A percentile compares a stretch with the other conserved stretches of the same genome.
Evolutionary conservation across 306 rosid species (phyloP).

Genomic region (Casuarina equisetifolia): DNA sequence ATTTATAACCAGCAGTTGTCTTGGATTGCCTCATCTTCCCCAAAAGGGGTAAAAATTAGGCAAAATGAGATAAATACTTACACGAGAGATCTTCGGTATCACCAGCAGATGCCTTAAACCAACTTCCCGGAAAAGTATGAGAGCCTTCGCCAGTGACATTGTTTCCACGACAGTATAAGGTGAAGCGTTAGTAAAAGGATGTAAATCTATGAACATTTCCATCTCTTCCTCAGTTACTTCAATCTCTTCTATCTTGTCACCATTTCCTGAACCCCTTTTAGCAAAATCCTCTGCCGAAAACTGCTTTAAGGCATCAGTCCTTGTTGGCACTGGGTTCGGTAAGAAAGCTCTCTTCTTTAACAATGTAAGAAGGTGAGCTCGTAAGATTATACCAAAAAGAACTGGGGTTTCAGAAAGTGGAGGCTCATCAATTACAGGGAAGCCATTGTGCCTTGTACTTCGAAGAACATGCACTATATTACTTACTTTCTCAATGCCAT

Average conservation of each 20-base stretch:
- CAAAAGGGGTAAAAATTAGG: neutral
- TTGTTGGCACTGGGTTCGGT: conserved; percentile 36
- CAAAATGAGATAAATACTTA: conserved; percentile 46
- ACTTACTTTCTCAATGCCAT: conserved; percentile 82
- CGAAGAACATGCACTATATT: conserved; percentile 66
- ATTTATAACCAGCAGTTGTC: neutral
- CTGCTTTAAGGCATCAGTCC: conserved; percentile 28
- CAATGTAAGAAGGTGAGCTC: conserved; percentile 72
- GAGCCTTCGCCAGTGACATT: conserved; percentile 90
- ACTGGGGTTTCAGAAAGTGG: conserved; percentile 56
- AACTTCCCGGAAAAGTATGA: conserved; percentile 68
- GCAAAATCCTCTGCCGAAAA: conserved; percentile 72
- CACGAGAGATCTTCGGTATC: conserved; percentile 73
- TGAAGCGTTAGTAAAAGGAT: conserved; percentile 84
- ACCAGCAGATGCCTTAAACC: conserved; percentile 92
- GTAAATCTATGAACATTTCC: conserved; percentile 86
- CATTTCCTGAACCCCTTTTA: conserved; percentile 58
- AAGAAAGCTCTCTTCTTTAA: conserved; percentile 72
- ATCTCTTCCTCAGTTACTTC: conserved; percentile 66
- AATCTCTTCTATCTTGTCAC: conserved; percentile 56
- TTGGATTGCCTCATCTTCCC: neutral
- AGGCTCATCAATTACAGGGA: conserved; percentile 86
- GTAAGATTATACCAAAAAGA: conserved; percentile 76
- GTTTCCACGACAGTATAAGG: conserved; percentile 92
- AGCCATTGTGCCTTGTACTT: conserved; percentile 74